Evolutionary conservation across 768 basidiomycete species (phyloP), one percentile per base, ranked within the genome.

Genomic region (Daedaleopsis nitida): DNA sequence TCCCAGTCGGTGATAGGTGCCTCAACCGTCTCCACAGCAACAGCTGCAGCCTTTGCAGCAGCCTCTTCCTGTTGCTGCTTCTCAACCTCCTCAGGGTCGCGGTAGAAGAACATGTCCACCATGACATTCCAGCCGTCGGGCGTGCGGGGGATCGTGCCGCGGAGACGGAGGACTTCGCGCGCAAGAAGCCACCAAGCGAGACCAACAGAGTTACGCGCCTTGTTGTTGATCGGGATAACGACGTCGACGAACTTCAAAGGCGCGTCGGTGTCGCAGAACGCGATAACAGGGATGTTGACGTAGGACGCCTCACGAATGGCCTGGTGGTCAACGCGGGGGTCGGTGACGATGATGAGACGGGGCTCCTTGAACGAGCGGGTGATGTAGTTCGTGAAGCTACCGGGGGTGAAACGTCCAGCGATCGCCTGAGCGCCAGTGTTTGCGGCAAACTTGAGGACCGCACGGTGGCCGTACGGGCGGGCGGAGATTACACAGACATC

Each of bases 21-120:
- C 68, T 84, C 89, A 47, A 72, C 76, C 59, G 77, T 81, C 56
- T 81, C 83, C 65, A 82, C 86, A 53, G 84, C 85, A 63, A 85
- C 82, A 65, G 85, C 81, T 53, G 77, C 76, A 54, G 80, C 77
- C 78, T 95, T 95, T 69, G 92, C 92, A 65, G 89, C 86, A 27
- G 92, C 92, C 75, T 93, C 94, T 74, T 94, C 96, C 72, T 92
- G 88, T 74, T 94, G 92, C 80, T 98, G 96, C 79, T 91, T 93
- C 86, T 98, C 96, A 69, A 98, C 92, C 79, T 99, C 97, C 76
- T 99, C 96, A 63, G 96, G 95, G 80, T 98, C 96, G 72, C 96
- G 92, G 87, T 98, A 98, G 89, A 98, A 95, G 90, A 96, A 96
- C 89, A 96, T 91, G 78, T 96, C 96, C 67, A 96, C 94, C 93